Evolutionary conservation across 768 basidiomycete genomes (phyloP), one percentile per base, ranked within the genome.

Genomic region (Amylocystis lapponica): DNA sequence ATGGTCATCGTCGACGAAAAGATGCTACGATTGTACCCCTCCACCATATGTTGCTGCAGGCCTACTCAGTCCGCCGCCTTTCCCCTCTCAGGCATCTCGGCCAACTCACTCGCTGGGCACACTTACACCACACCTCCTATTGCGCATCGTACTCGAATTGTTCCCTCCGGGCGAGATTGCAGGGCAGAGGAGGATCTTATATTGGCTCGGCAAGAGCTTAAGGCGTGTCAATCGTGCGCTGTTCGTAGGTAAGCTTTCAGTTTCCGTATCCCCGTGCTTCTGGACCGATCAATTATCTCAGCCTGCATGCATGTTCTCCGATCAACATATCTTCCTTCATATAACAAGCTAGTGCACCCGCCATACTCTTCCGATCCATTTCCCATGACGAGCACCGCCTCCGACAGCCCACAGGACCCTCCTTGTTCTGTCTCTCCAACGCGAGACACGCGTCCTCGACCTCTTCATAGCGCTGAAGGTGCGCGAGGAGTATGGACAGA

Each of bases 251-350:
- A 49, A 43, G 71, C n/a, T n/a, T n/a, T 43, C 20, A 14, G 25
- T 22, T 13, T 21, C 4, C 29, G 8, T 22, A 30, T 17, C 27
- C 10, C 16, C 26, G 12, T 11, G 14, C 19, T 17, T 17, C 34
- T 9, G 8, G 22, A 30, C 5, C 16, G 9, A 5, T 16, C 16
- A 11, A 8, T 35, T 4, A 14, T 7, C 39, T 9, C 43, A 81
- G 83, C 86, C 11, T 86, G 76, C 62, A 90, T 88, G 86, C 80
- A 89, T 52, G 74, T 90, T 47, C 71, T 92, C 4, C 76, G 89
- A 27, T 83, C 82, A 0, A 78, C 79, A 0, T 89, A 88, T 60
- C 67, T 91, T 32, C 75, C 79, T 5, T 66, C 75, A 0, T 92
- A 91, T 57, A 63, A 65, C 19, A 65, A 70, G 13, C 71, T 83